Base-by-base conservation (phyloP, 163 green algal genomes). In the Chlamydomonas reinhardtii region DNA sequence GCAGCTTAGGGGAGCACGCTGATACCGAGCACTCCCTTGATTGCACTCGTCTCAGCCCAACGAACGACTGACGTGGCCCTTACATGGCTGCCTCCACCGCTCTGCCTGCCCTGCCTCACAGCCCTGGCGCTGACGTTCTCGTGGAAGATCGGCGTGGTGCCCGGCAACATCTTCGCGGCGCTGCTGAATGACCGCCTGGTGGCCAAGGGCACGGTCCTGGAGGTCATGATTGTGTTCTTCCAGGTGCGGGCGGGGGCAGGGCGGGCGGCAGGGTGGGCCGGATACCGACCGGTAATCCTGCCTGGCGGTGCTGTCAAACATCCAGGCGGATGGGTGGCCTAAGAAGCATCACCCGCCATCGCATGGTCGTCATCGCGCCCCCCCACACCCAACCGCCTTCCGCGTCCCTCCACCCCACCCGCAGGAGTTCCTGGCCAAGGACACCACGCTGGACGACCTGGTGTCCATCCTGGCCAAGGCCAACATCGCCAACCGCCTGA, bases 141-240 rank as follows among this genome's bases (percentile, higher is more conserved):
- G 25, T 88, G 96, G 74, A 98, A 98, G 90, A 92, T 99, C 56
- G 96, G 95, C 31, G 92, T 98, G 81, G 89, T 98, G 73, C 94
- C 97, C 19, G 96, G 99, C 69, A 95, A 95, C 65, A 96, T 99
- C 65, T 96, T 99, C 72, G 88, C 90, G 71, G 84, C 93, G 24
- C 90, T 99, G 86, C 90, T 97, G 34, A 97, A 99, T 82, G 97
- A 99, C 92, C 90, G 96, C 65, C 94, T 99, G 85, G 96, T 99
- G 74, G 88, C 93, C 54, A 97, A 97, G 86, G 97, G 97, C 70
- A 97, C 94, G 24, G 92, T 98, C 22, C 89, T 98, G 77, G 90
- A 95, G 76, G 94, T 94, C 74, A 75, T 95, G 64, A 94, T 89
- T 35, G 89, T 93, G 65, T 95, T 96, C 89, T 94, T 95, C 86